Evolutionary conservation across 2,329 filamentous ascomycete species (phyloP).

Genomic region (Cladosporium sphaerospermum): DNA sequence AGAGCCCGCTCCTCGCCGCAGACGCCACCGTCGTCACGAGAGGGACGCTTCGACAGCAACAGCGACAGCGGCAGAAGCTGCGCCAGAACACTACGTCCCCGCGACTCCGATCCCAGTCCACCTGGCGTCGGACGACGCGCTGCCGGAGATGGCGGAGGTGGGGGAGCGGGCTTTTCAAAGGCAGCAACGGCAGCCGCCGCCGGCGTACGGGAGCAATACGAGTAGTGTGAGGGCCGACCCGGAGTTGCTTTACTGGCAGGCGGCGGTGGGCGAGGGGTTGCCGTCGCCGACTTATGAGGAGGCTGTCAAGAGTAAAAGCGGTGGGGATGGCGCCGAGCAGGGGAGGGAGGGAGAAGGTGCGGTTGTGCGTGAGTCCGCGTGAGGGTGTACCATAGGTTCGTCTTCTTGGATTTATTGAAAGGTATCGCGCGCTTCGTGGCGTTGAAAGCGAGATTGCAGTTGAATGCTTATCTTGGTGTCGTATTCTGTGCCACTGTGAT

Average conservation of each 20-base stretch:
- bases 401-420: no score
- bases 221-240: conserved; percentile 79
- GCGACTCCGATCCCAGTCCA: conserved; percentile 69
- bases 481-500: no score
- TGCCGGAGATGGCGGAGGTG: conserved; percentile 25
- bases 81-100: conserved; percentile 60
- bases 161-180: conserved; percentile 9
- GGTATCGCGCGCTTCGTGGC: no score
- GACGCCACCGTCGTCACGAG: conserved; percentile 30
- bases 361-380: background rate
- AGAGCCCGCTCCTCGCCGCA: background rate
- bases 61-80: conserved; percentile 30
- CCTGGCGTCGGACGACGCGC: conserved; percentile 44
- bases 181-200: conserved; percentile 50
- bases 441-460: no score
- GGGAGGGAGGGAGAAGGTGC: background rate
- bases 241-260: conserved; percentile 69
- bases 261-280: conserved; percentile 16
- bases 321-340: no score
- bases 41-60: background rate
- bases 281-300: conserved; percentile 30
- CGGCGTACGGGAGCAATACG: conserved; percentile 80
- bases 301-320: background rate
- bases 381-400: no score
- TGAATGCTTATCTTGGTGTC: no score